A percentile compares a stretch with the other conserved stretches of the same genome.
Evolutionary conservation across 371 early-diverging fungal genomes (phyloP).

Genomic region (Apophysomyces ossiformis): DNA sequence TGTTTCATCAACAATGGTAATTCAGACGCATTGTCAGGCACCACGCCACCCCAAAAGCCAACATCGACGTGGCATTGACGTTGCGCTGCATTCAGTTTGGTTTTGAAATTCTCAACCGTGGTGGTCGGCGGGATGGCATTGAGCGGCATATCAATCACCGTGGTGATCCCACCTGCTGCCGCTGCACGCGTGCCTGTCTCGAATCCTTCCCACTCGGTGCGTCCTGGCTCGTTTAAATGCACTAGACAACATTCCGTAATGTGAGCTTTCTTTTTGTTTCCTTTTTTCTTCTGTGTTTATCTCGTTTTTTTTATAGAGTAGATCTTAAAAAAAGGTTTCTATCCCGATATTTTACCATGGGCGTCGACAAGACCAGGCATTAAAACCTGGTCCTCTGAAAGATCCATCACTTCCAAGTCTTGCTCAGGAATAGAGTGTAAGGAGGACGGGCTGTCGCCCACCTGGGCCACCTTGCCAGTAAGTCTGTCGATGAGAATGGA

Average conservation of each 20-base stretch:
- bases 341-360: constrained; percentile 52
- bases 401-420: constrained; percentile 28
- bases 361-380: constrained; percentile 82
- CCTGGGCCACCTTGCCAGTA: constrained; percentile 57
- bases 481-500: constrained; percentile 53
- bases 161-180: constrained; percentile 81
- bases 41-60: constrained; percentile 82
- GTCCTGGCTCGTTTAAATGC: constrained; percentile 83
- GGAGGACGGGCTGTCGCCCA: constrained; percentile 17
- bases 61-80: constrained; percentile 80
- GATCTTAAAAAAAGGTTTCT: not conserved
- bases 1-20: constrained; percentile 65
- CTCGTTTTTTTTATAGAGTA: constrained; percentile 5
- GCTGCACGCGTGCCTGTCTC: constrained; percentile 82
- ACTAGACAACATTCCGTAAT: constrained; percentile 34
- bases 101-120: constrained; percentile 66
- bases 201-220: constrained; percentile 88
- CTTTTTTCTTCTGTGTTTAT: too few relatives aligned
- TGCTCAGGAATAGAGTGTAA: constrained; percentile 13
- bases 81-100: constrained; percentile 68
- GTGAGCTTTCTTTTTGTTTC: not conserved
- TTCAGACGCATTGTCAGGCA: constrained; percentile 72
- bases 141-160: constrained; percentile 86
- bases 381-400: constrained; percentile 57
- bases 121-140: constrained; percentile 88